phyloP scores from a whole-genome alignment of 257 asterid species.

The Penstemon eatonii region DNA sequence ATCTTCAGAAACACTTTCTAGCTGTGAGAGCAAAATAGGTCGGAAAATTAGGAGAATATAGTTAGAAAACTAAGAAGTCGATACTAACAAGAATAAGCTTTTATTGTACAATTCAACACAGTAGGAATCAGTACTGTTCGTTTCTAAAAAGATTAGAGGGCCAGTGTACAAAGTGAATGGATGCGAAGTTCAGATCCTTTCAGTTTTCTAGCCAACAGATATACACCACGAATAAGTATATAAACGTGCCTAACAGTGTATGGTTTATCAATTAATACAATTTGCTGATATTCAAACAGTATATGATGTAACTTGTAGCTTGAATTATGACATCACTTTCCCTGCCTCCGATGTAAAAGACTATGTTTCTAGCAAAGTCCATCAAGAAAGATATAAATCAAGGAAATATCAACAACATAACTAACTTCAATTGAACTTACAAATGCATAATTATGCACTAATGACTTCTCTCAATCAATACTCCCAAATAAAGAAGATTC shows the following conservation, averaged over 20 bases:
- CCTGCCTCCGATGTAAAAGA: neutral
- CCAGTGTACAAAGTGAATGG: too few species aligned
- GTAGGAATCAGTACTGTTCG: neutral
- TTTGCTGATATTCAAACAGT: neutral
- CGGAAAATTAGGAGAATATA: constrained; percentile 15
- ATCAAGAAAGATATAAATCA: neutral
- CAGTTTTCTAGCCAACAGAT: too few species aligned
- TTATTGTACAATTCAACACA: constrained; percentile 3
- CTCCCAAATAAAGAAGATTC: neutral
- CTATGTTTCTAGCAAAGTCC: neutral
- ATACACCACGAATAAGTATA: too few species aligned
- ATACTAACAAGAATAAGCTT: neutral
- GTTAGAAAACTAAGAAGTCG: neutral
- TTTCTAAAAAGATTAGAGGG: neutral
- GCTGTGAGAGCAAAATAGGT: constrained; percentile 36
- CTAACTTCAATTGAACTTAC: neutral
- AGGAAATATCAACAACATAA: constrained; percentile 7
- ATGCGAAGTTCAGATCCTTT: neutral
- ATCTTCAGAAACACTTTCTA: constrained; percentile 80
- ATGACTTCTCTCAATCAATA: constrained; percentile 1
- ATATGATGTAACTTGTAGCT: neutral
- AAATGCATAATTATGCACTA: neutral
- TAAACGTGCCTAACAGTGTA: neutral
- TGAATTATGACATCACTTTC: constrained; percentile 1
- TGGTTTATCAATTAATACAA: neutral